A percentile compares a stretch with the other conserved stretches of the same genome.
phyloP scores from a whole-genome alignment of 345 rosid genomes.

The Leavenworthia alabamica region DNA sequence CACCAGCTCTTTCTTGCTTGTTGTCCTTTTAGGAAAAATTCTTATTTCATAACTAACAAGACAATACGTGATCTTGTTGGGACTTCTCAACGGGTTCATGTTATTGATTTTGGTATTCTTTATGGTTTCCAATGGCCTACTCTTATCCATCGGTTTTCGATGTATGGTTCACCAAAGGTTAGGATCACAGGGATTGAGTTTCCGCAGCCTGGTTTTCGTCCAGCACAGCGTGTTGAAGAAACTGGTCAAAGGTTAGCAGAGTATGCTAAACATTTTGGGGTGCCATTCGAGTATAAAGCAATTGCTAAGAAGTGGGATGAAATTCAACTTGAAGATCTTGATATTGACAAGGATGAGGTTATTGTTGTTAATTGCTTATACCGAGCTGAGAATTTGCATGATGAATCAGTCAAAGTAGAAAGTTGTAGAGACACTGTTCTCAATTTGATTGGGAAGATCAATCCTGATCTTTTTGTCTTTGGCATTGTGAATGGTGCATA shows the following conservation, averaged over 20 bases:
- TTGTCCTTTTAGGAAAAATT: conserved; percentile 74
- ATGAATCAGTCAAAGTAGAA: conserved; percentile 62
- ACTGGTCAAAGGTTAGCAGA: conserved; percentile 76
- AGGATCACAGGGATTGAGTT: conserved; percentile 90
- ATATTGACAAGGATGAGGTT: conserved; percentile 60
- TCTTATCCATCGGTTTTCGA: conserved; percentile 57
- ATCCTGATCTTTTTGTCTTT: conserved; percentile 61
- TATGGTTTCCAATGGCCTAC: conserved; percentile 98
- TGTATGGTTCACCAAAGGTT: conserved; percentile 65
- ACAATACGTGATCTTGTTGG: conserved; percentile 43
- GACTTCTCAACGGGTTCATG: conserved; percentile 52
- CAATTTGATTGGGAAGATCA: conserved; percentile 55
- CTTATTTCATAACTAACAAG: conserved; percentile 53
- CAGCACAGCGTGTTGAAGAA: conserved; percentile 81
- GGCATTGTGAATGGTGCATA: conserved; percentile 62
- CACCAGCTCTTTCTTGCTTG: conserved; percentile 65
- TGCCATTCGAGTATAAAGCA: conserved; percentile 78
- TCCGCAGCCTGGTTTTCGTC: conserved; percentile 92
- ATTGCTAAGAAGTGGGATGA: conserved; percentile 86
- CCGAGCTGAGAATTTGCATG: conserved; percentile 66
- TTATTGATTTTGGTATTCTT: conserved; percentile 85
- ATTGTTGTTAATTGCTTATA: conserved; percentile 60
- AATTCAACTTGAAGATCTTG: conserved; percentile 62
- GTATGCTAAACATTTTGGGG: conserved; percentile 70
- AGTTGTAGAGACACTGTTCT: conserved; percentile 58